These are phyloP conservation scores for Sphagnum tenellum DNA, from an alignment of 225 moss, liverwort and hornwort species.

Conservation along the genomic window DNA sequence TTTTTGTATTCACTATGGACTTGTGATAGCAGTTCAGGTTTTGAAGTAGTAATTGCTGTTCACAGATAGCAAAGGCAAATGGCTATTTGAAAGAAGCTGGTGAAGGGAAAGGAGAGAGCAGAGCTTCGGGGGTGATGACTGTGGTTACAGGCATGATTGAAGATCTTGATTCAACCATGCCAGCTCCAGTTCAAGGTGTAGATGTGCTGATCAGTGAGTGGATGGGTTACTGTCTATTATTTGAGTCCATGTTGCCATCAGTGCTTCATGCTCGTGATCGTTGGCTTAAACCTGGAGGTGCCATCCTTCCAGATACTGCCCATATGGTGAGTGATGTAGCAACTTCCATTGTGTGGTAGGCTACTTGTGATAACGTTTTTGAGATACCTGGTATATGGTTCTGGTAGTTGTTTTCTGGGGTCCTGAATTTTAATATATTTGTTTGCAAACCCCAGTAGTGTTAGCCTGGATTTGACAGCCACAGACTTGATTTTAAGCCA, in stretches of 20 bases:
- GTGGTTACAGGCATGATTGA: conserved; percentile 89
- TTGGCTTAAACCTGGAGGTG: conserved; percentile 92
- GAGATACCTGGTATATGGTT: too few species aligned
- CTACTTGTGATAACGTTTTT: not conserved
- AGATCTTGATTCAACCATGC: conserved; percentile 69
- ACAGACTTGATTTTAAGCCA: too few species aligned
- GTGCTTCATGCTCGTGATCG: conserved; percentile 87
- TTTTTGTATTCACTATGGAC: too few species aligned
- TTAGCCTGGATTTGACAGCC: too few species aligned
- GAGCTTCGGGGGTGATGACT: conserved; percentile 39
- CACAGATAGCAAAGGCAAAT: conserved; percentile 76
- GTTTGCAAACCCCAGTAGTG: too few species aligned
- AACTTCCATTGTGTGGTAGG: conserved; percentile 76
- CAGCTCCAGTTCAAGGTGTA: conserved; percentile 48
- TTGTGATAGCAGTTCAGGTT: not conserved
- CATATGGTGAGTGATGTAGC: conserved; percentile 46
- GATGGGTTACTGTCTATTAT: conserved; percentile 97
- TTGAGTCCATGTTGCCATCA: conserved; percentile 90
- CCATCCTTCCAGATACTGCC: conserved; percentile 81
- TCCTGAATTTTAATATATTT: too few species aligned
- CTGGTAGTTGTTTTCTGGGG: too few species aligned
- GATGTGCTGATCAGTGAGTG: conserved; percentile 89
- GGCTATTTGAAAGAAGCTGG: conserved; percentile 55
- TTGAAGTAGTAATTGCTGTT: not conserved
- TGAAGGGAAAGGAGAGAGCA: conserved; percentile 18